phyloP scores from a whole-genome alignment of 345 rosid species.

The Sonneratia alba region DNA sequence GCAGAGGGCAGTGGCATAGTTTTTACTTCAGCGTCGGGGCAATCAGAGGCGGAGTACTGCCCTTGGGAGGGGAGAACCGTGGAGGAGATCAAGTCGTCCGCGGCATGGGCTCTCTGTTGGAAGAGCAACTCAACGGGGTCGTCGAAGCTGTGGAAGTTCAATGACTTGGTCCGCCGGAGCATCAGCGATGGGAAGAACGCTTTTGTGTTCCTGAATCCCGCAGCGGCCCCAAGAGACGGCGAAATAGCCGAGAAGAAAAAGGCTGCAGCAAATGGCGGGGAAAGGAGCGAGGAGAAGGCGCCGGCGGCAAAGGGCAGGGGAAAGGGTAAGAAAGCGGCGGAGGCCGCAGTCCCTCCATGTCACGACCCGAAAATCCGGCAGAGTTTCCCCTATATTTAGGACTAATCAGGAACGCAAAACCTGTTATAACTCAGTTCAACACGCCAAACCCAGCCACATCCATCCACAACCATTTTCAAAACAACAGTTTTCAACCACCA shows the following conservation, averaged over 20 bases:
- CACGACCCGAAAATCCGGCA: too few species aligned
- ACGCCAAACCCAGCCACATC: too few species aligned
- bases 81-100: slow-evolving; percentile 33
- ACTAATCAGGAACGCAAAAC: too few species aligned
- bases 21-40: background rate
- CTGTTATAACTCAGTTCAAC: too few species aligned
- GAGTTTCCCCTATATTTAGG: too few species aligned
- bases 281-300: slow-evolving; percentile 1
- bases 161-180: slow-evolving; percentile 32
- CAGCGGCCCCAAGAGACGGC: background rate
- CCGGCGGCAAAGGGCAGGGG: slow-evolving; percentile 5
- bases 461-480: too few species aligned
- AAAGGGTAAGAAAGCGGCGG: slow-evolving; percentile 12
- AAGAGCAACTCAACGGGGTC: slow-evolving; percentile 59
- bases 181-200: slow-evolving; percentile 56
- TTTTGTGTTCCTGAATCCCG: slow-evolving; percentile 35
- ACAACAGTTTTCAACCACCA: too few species aligned
- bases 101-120: slow-evolving; percentile 37
- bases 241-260: slow-evolving; percentile 7
- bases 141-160: slow-evolving; percentile 42
- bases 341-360: slow-evolving; percentile 28
- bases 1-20: slow-evolving; percentile 16
- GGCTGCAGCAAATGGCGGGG: slow-evolving; percentile 4
- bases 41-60: slow-evolving; percentile 24
- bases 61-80: slow-evolving; percentile 30